phyloP scores from a whole-genome alignment of 441 rosid genomes.

The Pelargonium myrrhifolium region DNA sequence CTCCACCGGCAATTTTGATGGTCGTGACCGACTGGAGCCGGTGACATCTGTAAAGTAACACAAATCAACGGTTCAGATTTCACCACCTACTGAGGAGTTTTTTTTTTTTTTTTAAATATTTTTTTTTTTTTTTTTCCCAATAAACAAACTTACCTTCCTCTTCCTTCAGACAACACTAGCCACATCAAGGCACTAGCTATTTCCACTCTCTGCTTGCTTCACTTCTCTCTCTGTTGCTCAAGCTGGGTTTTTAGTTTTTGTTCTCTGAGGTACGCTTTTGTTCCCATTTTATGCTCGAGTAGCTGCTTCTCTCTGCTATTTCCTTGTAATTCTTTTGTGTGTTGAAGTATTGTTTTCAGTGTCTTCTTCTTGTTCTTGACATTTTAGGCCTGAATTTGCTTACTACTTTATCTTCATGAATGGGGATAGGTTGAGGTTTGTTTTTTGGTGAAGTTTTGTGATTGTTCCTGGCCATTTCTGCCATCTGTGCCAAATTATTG shows the following conservation, averaged over 20 bases:
- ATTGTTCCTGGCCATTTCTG: background rate
- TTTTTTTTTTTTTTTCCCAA: too few species aligned
- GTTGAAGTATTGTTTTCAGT: background rate
- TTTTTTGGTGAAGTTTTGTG: background rate
- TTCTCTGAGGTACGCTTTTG: conserved; percentile 16
- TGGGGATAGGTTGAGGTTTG: background rate
- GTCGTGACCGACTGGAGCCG: background rate
- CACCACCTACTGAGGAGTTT: background rate
- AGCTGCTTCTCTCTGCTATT: background rate
- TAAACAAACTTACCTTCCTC: conserved; percentile 5
- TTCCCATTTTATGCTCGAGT: background rate
- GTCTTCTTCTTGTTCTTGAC: background rate
- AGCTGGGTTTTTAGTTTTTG: conserved; percentile 1
- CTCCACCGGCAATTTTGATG: too few species aligned
- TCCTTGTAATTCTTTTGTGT: background rate
- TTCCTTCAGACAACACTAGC: background rate
- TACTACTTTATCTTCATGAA: background rate
- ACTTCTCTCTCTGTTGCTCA: background rate
- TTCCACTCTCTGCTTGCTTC: background rate
- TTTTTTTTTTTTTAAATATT: too few species aligned
- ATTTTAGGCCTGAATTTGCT: conserved; percentile 1
- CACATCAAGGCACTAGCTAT: too few species aligned
- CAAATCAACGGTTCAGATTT: conserved; percentile 17
- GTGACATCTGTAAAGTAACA: background rate
- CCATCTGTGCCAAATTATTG: background rate